Percentiles rank a stretch among this genome's conserved stretches.
Conservation (phyloP, 192 early-diverging fungal genomes). For the Coemansia sp. region DNA sequence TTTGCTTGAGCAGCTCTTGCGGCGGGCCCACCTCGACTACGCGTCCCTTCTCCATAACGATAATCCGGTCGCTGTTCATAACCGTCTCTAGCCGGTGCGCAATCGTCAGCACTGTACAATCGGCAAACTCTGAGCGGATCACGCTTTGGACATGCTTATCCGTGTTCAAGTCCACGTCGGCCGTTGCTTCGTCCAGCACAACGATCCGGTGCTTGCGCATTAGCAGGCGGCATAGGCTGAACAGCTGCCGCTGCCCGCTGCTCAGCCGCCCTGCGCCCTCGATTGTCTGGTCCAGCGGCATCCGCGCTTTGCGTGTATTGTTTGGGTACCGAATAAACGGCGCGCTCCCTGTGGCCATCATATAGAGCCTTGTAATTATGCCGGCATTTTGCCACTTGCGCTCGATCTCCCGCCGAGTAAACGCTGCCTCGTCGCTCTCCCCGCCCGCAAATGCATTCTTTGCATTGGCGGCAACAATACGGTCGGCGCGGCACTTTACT, state of each 20-base stretch:
- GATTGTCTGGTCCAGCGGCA: background rate
- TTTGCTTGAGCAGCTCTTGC: constrained; percentile 3
- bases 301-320: constrained; percentile 23
- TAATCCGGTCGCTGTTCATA: constrained; percentile 62
- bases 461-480: background rate
- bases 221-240: constrained; percentile 60
- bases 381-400: background rate
- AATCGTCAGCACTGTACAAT: constrained; percentile 56
- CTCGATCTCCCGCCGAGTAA: background rate
- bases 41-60: constrained; percentile 68
- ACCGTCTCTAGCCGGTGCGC: constrained; percentile 72
- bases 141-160: constrained; percentile 14
- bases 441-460: background rate
- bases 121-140: constrained; percentile 53
- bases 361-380: background rate
- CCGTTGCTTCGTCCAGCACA: constrained; percentile 69
- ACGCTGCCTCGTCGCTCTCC: background rate
- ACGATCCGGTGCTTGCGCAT: constrained; percentile 55
- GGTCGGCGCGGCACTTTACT: constrained; percentile 7
- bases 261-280: constrained; percentile 9
- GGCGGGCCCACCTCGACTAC: constrained; percentile 65
- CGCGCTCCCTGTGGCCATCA: background rate
- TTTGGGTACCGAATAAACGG: constrained; percentile 12
- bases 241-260: constrained; percentile 59
- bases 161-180: constrained; percentile 52